phyloP scores from a whole-genome alignment of 169 alveolate genomes.

The Eimeria maxima region DNA sequence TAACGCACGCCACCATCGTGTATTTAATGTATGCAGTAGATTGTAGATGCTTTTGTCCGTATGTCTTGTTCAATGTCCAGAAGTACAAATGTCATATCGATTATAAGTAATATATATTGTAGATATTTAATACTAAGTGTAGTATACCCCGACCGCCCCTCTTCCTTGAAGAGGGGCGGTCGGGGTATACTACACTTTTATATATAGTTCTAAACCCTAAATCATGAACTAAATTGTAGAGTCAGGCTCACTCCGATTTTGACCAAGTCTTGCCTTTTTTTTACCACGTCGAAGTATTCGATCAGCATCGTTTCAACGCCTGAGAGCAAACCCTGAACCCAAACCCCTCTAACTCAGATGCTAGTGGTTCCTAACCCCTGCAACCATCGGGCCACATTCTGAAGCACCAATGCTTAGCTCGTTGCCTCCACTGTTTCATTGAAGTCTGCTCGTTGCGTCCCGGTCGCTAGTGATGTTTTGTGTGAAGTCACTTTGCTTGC shows the following conservation, averaged over 20 bases:
- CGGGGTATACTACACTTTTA: background rate
- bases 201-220: background rate
- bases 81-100: no score
- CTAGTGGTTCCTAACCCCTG: background rate
- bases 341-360: background rate
- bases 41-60: no score
- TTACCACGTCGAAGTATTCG: constrained; percentile 47
- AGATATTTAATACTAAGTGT: background rate
- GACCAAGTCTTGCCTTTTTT: constrained; percentile 14
- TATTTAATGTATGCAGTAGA: no score
- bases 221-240: background rate
- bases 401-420: background rate
- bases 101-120: background rate
- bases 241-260: constrained; percentile 28
- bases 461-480: background rate
- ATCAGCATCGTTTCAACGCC: constrained; percentile 57
- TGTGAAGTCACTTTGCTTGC: constrained; percentile 22
- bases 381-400: background rate
- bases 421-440: background rate
- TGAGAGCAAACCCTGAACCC: background rate
- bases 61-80: no score
- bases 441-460: background rate
- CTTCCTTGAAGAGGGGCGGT: background rate
- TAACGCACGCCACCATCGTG: no score
- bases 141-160: background rate